phyloP scores from a whole-genome alignment of 768 basidiomycete genomes.

The Mycena pura region DNA sequence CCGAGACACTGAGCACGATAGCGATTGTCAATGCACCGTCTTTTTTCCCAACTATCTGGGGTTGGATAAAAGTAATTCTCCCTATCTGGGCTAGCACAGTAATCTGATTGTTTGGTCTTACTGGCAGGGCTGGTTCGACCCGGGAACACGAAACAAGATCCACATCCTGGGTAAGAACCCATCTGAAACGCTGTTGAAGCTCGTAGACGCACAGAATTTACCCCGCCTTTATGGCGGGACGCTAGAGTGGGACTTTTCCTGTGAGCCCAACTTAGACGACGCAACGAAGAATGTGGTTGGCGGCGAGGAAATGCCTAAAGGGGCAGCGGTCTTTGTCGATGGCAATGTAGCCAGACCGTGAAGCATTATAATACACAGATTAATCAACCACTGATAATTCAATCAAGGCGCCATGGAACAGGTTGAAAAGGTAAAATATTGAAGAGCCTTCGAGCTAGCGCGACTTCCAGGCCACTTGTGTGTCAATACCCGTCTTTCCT shows the following conservation, averaged over 20 bases:
- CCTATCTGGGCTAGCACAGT: neutral
- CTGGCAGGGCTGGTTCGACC: conserved; percentile 76
- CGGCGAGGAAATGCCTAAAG: conserved; percentile 62
- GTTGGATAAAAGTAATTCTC: conserved; percentile 73
- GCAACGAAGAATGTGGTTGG: conserved; percentile 53
- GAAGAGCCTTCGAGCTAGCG: too few species aligned
- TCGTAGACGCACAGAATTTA: conserved; percentile 54
- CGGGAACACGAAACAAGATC: conserved; percentile 78
- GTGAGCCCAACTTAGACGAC: conserved; percentile 70
- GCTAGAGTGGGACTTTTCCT: conserved; percentile 73
- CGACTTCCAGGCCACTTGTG: too few species aligned
- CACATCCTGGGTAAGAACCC: conserved; percentile 72
- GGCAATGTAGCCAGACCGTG: conserved; percentile 44
- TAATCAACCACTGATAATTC: neutral
- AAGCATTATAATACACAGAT: neutral
- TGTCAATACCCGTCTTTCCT: too few species aligned
- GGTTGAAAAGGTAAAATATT: too few species aligned
- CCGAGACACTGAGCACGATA: conserved; percentile 74
- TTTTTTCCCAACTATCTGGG: conserved; percentile 86
- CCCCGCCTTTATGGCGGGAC: conserved; percentile 79
- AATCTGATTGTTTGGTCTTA: too few species aligned
- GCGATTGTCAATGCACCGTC: conserved; percentile 80
- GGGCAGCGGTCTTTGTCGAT: conserved; percentile 57
- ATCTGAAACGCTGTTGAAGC: conserved; percentile 54
- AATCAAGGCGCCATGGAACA: too few species aligned